Evolutionary conservation across 495 filamentous ascomycete species (phyloP).

Genomic region (Talaromyces thailandensis): DNA sequence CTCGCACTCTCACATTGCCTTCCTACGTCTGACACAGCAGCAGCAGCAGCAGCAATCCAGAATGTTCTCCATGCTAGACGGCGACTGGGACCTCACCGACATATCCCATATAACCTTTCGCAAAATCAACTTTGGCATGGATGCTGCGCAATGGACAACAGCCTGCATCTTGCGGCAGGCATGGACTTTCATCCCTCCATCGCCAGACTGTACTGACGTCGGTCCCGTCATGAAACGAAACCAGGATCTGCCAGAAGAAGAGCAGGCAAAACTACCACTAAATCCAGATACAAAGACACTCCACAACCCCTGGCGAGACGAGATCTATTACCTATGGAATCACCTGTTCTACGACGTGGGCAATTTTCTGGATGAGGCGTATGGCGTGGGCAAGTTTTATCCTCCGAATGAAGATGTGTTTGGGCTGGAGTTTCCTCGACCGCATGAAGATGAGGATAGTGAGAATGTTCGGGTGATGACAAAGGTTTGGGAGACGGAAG

Average conservation of each 20-base stretch:
- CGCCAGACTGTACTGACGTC: background rate
- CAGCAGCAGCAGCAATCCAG: background rate
- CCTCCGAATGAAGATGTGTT: background rate
- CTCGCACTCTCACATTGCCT: background rate
- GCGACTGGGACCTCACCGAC: background rate
- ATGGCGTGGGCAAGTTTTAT: background rate
- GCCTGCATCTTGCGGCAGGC: background rate
- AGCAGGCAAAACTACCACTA: background rate
- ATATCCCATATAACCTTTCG: background rate
- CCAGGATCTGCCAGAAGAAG: background rate
- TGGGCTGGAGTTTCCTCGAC: background rate
- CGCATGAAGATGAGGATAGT: background rate
- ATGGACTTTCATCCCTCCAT: background rate
- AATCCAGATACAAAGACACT: background rate
- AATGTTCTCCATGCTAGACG: background rate
- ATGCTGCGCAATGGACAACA: background rate
- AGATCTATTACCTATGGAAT: background rate
- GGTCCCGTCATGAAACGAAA: background rate
- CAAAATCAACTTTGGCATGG: background rate
- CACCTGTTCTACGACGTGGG: background rate
- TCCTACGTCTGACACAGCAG: background rate
- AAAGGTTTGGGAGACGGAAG: background rate
- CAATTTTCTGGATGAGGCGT: background rate
- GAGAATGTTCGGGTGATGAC: background rate
- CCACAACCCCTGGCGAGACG: background rate